Conservation (phyloP, 805 yeast genomes). For the Zygotorulaspora chibaensis region DNA sequence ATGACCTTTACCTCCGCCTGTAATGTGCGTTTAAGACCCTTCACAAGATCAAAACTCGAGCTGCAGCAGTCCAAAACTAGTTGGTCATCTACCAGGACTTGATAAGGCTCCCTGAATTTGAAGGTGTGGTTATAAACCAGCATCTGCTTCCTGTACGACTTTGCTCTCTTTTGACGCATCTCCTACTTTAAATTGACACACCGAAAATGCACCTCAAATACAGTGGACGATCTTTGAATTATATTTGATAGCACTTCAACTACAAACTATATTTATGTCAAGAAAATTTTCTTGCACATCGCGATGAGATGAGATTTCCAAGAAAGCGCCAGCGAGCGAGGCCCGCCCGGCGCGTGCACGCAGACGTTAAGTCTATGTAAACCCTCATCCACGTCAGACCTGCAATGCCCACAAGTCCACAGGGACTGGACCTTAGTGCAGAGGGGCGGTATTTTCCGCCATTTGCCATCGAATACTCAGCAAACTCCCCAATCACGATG, state of each 20-base stretch:
- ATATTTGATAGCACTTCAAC: too few species aligned
- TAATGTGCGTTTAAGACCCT: constrained; percentile 73
- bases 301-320: background rate
- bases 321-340: background rate
- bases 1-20: constrained; percentile 84
- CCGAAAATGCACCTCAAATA: too few species aligned
- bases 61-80: constrained; percentile 60
- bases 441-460: too few species aligned
- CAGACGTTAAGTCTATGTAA: too few species aligned
- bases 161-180: constrained; percentile 97
- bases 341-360: too few species aligned
- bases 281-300: background rate
- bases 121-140: constrained; percentile 77
- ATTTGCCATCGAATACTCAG: too few species aligned
- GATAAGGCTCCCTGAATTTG: constrained; percentile 91
- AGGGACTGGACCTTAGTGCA: too few species aligned
- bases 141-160: constrained; percentile 90
- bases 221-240: too few species aligned
- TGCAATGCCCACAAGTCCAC: too few species aligned
- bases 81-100: constrained; percentile 80
- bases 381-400: too few species aligned
- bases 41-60: constrained; percentile 71
- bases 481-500: too few species aligned
- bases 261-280: too few species aligned
- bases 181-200: constrained; percentile 6